Conservation (phyloP, 2,329 filamentous ascomycete species). For the Escovopsis sp. region DNA sequence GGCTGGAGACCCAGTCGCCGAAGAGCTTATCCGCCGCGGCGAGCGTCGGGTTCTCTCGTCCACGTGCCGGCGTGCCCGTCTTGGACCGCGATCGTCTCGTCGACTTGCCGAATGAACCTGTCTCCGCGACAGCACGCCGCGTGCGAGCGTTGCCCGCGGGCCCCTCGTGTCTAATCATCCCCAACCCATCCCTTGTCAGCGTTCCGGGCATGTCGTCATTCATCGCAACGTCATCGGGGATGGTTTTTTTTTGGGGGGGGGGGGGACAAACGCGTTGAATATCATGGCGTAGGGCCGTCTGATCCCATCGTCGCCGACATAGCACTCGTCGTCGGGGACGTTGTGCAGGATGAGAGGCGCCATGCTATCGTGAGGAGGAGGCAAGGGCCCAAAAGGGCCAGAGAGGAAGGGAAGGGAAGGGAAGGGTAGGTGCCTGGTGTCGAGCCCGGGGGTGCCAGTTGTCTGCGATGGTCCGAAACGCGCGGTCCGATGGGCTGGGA, state of each 20-base stretch:
- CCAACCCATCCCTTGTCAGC: conserved; percentile 2
- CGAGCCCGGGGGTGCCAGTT: too few relatives aligned
- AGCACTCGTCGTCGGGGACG: conserved; percentile 53
- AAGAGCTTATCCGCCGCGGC: conserved; percentile 49
- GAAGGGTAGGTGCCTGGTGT: too few relatives aligned
- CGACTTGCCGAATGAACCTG: conserved; percentile 53
- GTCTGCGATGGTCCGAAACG: too few relatives aligned
- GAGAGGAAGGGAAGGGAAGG: neutral
- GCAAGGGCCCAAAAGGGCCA: neutral
- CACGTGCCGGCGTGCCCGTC: conserved; percentile 41
- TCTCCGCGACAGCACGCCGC: conserved; percentile 41
- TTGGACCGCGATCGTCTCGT: conserved; percentile 47
- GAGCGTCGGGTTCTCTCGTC: conserved; percentile 45
- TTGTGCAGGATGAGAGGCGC: conserved; percentile 53
- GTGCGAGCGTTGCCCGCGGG: conserved; percentile 32
- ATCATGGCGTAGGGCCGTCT: conserved; percentile 53
- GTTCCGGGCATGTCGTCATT: neutral
- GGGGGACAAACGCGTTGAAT: conserved; percentile 40
- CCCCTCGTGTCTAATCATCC: conserved; percentile 32
- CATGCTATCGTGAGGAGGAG: conserved; percentile 23
- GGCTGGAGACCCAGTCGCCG: conserved; percentile 39
- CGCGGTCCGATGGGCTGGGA: too few relatives aligned
- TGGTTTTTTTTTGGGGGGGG: conserved; percentile 1
- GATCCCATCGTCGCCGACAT: conserved; percentile 49
- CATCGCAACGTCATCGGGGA: conserved; percentile 3